phyloP scores from a whole-genome alignment of 768 basidiomycete genomes.

The Termitomyces sp. region DNA sequence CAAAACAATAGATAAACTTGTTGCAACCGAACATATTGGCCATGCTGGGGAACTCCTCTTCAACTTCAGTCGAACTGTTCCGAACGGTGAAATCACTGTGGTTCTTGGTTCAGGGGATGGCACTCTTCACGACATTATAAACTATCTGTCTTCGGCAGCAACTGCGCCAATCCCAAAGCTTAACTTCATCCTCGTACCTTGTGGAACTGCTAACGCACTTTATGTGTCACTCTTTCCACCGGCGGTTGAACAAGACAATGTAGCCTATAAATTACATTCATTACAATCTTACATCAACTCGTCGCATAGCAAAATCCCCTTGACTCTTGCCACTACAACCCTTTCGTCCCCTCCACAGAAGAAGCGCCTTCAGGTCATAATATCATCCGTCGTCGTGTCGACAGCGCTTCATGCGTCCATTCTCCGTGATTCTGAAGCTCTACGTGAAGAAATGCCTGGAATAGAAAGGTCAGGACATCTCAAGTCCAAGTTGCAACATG shows the following conservation, averaged over 20 bases:
- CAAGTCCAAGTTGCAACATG: neutral
- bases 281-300: conserved; percentile 47
- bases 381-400: conserved; percentile 85
- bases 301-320: conserved; percentile 31
- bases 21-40: conserved; percentile 46
- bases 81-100: conserved; percentile 38
- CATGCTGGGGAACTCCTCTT: conserved; percentile 52
- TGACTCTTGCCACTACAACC: conserved; percentile 55
- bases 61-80: conserved; percentile 32
- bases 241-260: conserved; percentile 14
- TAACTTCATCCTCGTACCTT: conserved; percentile 57
- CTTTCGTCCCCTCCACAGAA: conserved; percentile 29
- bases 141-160: conserved; percentile 39
- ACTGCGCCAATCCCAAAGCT: conserved; percentile 23
- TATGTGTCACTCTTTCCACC: conserved; percentile 76
- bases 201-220: conserved; percentile 93
- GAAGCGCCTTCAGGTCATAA: conserved; percentile 16
- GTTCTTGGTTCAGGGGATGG: conserved; percentile 86
- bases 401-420: conserved; percentile 84
- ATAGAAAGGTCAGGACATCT: conserved; percentile 47
- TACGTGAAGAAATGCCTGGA: conserved; percentile 68
- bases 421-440: conserved; percentile 73
- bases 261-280: conserved; percentile 50
- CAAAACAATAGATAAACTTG: conserved; percentile 34
- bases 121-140: conserved; percentile 86